phyloP scores from a whole-genome alignment of 2,329 filamentous ascomycete species.

The Cytospora mali region DNA sequence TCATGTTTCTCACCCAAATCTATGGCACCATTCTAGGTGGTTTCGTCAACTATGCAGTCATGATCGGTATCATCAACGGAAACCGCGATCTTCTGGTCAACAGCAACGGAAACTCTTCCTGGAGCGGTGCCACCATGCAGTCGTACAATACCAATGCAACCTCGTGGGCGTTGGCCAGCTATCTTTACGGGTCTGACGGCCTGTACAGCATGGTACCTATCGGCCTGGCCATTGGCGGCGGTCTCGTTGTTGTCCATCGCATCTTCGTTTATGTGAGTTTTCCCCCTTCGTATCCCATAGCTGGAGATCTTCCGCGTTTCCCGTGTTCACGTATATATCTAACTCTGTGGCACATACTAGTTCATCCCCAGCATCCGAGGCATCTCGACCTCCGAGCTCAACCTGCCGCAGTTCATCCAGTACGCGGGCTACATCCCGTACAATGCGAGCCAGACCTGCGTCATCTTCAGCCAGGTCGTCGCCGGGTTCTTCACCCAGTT shows the following conservation, averaged over 20 bases:
- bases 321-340: background rate
- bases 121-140: constrained; percentile 57
- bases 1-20: constrained; percentile 59
- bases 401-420: constrained; percentile 57
- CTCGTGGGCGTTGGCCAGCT: constrained; percentile 54
- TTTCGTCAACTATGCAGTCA: constrained; percentile 57
- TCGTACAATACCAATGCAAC: constrained; percentile 50
- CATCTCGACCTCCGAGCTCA: constrained; percentile 48
- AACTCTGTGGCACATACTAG: constrained; percentile 32
- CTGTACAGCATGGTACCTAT: constrained; percentile 53
- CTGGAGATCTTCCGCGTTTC: background rate
- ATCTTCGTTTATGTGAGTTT: constrained; percentile 43
- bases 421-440: constrained; percentile 58
- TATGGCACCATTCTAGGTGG: constrained; percentile 58
- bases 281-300: background rate
- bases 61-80: constrained; percentile 54
- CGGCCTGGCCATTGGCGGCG: constrained; percentile 52
- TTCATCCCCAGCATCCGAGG: constrained; percentile 49
- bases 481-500: constrained; percentile 53
- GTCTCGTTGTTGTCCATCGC: constrained; percentile 47
- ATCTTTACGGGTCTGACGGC: constrained; percentile 52
- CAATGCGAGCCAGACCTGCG: constrained; percentile 58
- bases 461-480: constrained; percentile 50
- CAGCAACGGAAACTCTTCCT: constrained; percentile 50
- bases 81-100: constrained; percentile 51